Evolutionary conservation across 495 filamentous ascomycete genomes (phyloP), one percentile per base, ranked within the genome.

Genomic region (Aspergillus heteromorphus): DNA sequence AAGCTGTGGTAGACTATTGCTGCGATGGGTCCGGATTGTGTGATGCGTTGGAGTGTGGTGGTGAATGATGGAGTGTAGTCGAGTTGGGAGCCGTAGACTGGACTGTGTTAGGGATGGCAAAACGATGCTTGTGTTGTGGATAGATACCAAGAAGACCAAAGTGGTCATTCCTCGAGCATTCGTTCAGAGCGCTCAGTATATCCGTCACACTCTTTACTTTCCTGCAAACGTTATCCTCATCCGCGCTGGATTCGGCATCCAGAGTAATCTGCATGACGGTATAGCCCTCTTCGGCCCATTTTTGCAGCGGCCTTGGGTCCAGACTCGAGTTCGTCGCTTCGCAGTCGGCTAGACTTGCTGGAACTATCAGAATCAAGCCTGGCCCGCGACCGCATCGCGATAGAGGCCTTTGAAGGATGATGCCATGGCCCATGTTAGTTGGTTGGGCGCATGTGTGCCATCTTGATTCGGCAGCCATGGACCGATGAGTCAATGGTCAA

Each of bases 321-420:
- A 72, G 51, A 29, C 55, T 63, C 6, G 56, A 48, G 29, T 66
- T 67, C 18, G 60, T 41, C 16, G 48, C 20, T n/a, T 66, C 59
- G 29, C 57, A 70, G 1, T 55, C 40, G 1, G 59, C 51, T 48
- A 62, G 59, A 23, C 40, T 51, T 23, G 21, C 30, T 2, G 71
- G 63, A 8, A 61, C 55, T 47, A 81, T 49, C 29, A 83, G 54
- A 40, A 85, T 63, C 3, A 85, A 61, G 19, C 79, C 80, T 4
- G 83, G 83, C 0, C 83, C 83, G 25, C 55, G 55, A 4, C 79
- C 82, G 45, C 75, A 75, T 40, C 79, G 75, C 3, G 83, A 80
- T 34, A 84, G 75, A 36, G 82, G 83, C 47, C 76, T 68, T 43
- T 82, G 79, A 9, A 82, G 29, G 20, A 52, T 41, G 7, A 62